Evolutionary conservation across 108 stramenopile species (phyloP).

Genomic region (Fistulifera pelliculosa): DNA sequence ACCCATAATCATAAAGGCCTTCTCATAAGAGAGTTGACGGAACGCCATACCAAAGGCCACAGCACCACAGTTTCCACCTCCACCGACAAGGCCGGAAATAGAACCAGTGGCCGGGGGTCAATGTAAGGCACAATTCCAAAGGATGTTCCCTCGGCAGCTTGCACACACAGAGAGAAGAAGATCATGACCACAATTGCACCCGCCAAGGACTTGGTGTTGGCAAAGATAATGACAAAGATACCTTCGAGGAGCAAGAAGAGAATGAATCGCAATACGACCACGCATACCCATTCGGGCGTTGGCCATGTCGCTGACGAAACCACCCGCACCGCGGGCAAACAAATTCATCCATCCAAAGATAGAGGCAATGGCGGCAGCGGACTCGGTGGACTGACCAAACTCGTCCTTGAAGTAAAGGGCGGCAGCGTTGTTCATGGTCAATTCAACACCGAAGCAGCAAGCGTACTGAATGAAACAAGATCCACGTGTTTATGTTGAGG

Average conservation of each 20-base stretch:
- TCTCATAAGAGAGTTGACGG: slow-evolving; percentile 26
- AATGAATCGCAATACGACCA: slow-evolving; percentile 58
- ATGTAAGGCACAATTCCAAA: slow-evolving; percentile 83
- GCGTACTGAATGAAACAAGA: slow-evolving; percentile 84
- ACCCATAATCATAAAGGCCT: slow-evolving; percentile 47
- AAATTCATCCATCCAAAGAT: slow-evolving; percentile 76
- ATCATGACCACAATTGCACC: slow-evolving; percentile 56
- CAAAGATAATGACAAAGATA: slow-evolving; percentile 55
- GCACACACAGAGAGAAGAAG: slow-evolving; percentile 66
- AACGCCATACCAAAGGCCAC: slow-evolving; percentile 54
- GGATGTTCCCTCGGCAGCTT: slow-evolving; percentile 69
- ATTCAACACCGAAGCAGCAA: slow-evolving; percentile 86
- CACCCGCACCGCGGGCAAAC: slow-evolving; percentile 67
- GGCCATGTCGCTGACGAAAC: slow-evolving; percentile 43
- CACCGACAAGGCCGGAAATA: slow-evolving; percentile 72
- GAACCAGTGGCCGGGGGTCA: slow-evolving; percentile 49
- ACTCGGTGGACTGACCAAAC: slow-evolving; percentile 51
- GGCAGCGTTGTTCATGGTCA: slow-evolving; percentile 77
- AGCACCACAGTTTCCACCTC: slow-evolving; percentile 66
- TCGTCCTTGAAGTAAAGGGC: slow-evolving; percentile 75
- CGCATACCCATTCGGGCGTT: slow-evolving; percentile 62
- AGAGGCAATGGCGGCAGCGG: slow-evolving; percentile 70
- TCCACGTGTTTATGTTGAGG: slow-evolving; percentile 76
- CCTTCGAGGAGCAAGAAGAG: slow-evolving; percentile 55
- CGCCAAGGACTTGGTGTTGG: slow-evolving; percentile 26